Percentiles rank a stretch among this genome's conserved stretches.
Evolutionary conservation across 805 yeast species (phyloP).

Genomic region (Crinitomyces ghanaensis): DNA sequence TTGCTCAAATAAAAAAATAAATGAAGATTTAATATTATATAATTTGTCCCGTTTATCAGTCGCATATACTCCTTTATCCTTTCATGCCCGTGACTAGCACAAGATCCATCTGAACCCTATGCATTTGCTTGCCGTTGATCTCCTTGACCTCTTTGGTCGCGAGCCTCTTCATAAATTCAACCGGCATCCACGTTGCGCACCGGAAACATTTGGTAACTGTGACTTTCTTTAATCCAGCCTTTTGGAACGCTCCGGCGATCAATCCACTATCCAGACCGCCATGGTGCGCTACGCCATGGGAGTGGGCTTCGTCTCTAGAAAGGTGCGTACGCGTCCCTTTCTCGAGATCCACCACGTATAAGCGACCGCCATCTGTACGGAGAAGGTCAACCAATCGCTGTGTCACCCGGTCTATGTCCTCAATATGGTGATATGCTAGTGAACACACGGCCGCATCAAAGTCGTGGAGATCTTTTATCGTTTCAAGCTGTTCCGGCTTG

Average conservation of each 20-base stretch:
- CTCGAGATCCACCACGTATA: constrained; percentile 13
- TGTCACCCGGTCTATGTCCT: constrained; percentile 10
- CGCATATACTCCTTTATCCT: no score
- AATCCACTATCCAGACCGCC: constrained; percentile 8
- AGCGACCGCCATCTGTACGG: constrained; percentile 14
- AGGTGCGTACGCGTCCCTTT: constrained; percentile 5
- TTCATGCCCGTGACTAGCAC: no score
- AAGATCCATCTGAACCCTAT: no score
- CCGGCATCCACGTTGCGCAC: constrained; percentile 9
- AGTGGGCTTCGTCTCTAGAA: constrained; percentile 8
- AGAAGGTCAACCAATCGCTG: constrained; percentile 9
- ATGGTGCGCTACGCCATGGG: constrained; percentile 8
- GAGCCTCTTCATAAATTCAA: constrained; percentile 4
- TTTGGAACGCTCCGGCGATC: constrained; percentile 5
- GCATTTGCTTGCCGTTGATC: constrained; percentile 6
- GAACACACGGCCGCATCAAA: constrained; percentile 19
- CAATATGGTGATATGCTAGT: constrained; percentile 18
- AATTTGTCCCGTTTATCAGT: no score
- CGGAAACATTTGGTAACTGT: constrained; percentile 2
- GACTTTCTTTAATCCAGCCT: constrained; percentile 9
- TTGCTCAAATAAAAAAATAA: no score
- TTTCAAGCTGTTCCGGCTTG: constrained; percentile 4
- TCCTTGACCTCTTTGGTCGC: constrained; percentile 3
- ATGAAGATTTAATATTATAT: no score
- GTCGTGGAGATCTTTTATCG: no score